Percentiles rank a stretch among this genome's conserved stretches.
Conservation (phyloP, 2,329 filamentous ascomycete species). For the Nemania sp. region DNA sequence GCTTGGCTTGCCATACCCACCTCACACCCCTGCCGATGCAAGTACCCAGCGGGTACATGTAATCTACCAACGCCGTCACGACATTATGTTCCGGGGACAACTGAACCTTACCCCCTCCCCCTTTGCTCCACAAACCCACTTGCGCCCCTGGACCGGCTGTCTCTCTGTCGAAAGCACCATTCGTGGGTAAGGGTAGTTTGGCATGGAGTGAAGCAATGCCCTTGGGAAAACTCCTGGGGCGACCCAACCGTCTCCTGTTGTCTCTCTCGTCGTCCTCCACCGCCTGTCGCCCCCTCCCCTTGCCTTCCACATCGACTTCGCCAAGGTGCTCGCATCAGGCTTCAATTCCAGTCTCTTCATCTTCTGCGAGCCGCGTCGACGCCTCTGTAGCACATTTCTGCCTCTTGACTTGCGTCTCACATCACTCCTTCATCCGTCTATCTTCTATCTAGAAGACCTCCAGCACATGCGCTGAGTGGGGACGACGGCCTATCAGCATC, state of each 20-base stretch:
- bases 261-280: slow-evolving; percentile 40
- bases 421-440: neutral
- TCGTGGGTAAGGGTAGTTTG: slow-evolving; percentile 40
- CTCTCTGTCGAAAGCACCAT: slow-evolving; percentile 35
- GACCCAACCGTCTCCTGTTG: slow-evolving; percentile 38
- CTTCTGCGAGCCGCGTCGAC: neutral
- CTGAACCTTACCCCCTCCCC: slow-evolving; percentile 30
- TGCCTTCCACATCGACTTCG: slow-evolving; percentile 1
- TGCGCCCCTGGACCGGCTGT: slow-evolving; percentile 36
- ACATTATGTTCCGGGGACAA: slow-evolving; percentile 40
- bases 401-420: slow-evolving; percentile 5
- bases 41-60: slow-evolving; percentile 33
- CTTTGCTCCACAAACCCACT: slow-evolving; percentile 38
- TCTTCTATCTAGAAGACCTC: neutral
- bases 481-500: slow-evolving; percentile 7
- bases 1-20: slow-evolving; percentile 11
- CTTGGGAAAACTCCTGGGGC: slow-evolving; percentile 40
- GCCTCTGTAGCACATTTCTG: neutral
- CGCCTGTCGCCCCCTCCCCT: slow-evolving; percentile 33
- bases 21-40: slow-evolving; percentile 15
- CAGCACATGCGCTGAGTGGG: slow-evolving; percentile 21
- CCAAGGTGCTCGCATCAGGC: neutral
- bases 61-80: slow-evolving; percentile 33
- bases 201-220: slow-evolving; percentile 33
- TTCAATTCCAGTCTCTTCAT: neutral